Base-by-base conservation (phyloP, 1,284 basidiomycete species). In the Cryptococcus sp. region DNA sequence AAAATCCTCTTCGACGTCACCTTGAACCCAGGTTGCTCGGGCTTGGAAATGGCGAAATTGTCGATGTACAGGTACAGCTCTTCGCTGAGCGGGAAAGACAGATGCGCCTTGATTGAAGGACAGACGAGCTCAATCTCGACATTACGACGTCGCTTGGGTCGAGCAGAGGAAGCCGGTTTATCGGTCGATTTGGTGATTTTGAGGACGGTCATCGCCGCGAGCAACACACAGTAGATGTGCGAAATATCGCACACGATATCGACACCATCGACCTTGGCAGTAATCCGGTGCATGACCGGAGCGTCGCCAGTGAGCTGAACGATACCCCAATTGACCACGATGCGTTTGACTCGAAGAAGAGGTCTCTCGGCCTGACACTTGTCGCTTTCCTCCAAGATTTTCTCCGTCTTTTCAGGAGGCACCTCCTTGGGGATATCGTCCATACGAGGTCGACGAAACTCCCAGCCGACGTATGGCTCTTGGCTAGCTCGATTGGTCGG, bases 161-260 rank as follows among this genome's bases (percentile, higher is more conserved):
- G 3, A 21, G 23, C 35, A 24, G 48, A 43, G 9, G 39, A 14
- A 14, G 51, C 43, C 4, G 55, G 54, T 33, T 55, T 47, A 33
- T 54, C 56, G 57, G 52, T 60, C 35, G 57, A 56, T 10, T 39
- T 23, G 11, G 46, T 14, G 4, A 57, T 14, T 18, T 47, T 42
- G 35, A 47, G 42, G 11, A 69, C 9, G 64, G 67, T 80, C 32
- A 80, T 76, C 3, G 79, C 54, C 10, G 85, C 85, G 41, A 91
- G 75, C 35, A 94, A 76, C 10, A 77, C 58, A 60, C 83, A 84
- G 65, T 92, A 93, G 18, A 85, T 74, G 65, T 87, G 83, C 12
- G 82, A 79, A 31, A 93, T 75, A 55, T 82, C 79, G 58, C 84
- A 75, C 38, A 77, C 77, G 26, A 77, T 60, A 7, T 75, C 56